Evolutionary conservation across 2,329 filamentous ascomycete species (phyloP).

Genomic region (Sphaerulina populicola): DNA sequence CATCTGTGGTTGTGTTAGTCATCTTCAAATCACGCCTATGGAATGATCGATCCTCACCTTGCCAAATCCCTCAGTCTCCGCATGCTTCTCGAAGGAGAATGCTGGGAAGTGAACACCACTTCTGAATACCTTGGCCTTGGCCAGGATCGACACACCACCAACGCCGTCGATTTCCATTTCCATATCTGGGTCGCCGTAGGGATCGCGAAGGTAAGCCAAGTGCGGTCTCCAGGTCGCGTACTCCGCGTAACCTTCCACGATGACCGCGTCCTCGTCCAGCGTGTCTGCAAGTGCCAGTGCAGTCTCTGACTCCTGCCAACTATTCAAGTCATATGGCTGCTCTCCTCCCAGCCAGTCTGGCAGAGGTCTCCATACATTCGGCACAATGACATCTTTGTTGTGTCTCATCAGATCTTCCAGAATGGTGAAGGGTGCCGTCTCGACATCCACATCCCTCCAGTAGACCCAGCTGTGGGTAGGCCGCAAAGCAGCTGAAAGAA

Average conservation of each 20-base stretch:
- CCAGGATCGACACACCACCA: conserved; percentile 91
- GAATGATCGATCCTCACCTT: conserved; percentile 56
- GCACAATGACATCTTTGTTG: conserved; percentile 97
- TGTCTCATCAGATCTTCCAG: conserved; percentile 97
- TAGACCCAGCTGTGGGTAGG: conserved; percentile 99
- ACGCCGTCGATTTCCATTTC: conserved; percentile 99
- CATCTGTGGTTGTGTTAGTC: conserved; percentile 56
- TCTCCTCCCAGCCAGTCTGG: conserved; percentile 98
- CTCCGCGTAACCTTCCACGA: conserved; percentile 97
- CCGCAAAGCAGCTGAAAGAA: conserved; percentile 82
- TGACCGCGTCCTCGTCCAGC: conserved; percentile 93
- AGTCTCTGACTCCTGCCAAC: conserved; percentile 98
- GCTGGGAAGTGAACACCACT: conserved; percentile 94
- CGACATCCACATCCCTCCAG: conserved; percentile 97
- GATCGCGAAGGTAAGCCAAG: conserved; percentile 90
- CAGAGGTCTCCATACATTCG: conserved; percentile 97
- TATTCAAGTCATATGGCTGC: conserved; percentile 96
- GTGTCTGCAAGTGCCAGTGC: conserved; percentile 88
- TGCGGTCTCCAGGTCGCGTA: conserved; percentile 98
- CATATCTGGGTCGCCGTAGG: conserved; percentile 96
- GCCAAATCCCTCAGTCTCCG: conserved; percentile 95
- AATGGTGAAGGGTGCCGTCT: conserved; percentile 94
- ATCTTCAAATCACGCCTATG: not conserved
- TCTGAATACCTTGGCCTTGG: conserved; percentile 91
- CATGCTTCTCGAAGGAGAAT: conserved; percentile 97